Base-by-base conservation (phyloP, 2,329 filamentous ascomycete species). In the Monosporascus cannonballus region DNA sequence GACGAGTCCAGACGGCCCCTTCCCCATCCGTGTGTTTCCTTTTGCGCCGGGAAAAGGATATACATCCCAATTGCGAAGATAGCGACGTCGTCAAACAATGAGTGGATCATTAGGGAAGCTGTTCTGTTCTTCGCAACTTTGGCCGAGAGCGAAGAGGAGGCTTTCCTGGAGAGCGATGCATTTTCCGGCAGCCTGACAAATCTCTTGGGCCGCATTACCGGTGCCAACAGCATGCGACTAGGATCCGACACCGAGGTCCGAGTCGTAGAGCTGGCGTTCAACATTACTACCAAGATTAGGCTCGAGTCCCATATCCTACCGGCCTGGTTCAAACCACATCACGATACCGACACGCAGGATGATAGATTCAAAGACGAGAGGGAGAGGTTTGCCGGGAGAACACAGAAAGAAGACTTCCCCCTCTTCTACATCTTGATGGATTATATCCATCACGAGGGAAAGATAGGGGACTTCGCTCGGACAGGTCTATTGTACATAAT, bases 401-500 rank as follows among this genome's bases (percentile, higher is more conserved):
- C 89, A 6, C 88, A 95, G 65, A 87, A 91, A 68, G 89, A 91
- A 59, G 93, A 97, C 65, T 99, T 99, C 60, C 94, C 94, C 0
- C 73, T 99, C 1, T 97, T 96, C 72, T 97, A 97, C 67, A 81
- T 97, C 41, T 76, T 99, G 59, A 89, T 99, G 67, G 92, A 99
- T 67, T 96, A 96, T 67, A 95, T 99, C 50, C 93, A 99, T 65
- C 88, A 96, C 60, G 93, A 96, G 67, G 94, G 94, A 42, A 86
- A 93, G 52, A 88, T 95, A 18, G 94, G 94, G 14, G 94, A 99
- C 70, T 99, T 99, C 75, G 93, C 94, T 2, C 80, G 94, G 53
- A 99, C 94, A 0, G 94, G 94, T 0, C 70, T 99, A 56, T 78
- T 99, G 7, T 99, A 99, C 71, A 89, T 99, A 54, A 96, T 97